These are phyloP conservation scores for Porogramme epimiltina DNA, from an alignment of 1,284 basidiomycete species.

Conservation along the genomic window DNA sequence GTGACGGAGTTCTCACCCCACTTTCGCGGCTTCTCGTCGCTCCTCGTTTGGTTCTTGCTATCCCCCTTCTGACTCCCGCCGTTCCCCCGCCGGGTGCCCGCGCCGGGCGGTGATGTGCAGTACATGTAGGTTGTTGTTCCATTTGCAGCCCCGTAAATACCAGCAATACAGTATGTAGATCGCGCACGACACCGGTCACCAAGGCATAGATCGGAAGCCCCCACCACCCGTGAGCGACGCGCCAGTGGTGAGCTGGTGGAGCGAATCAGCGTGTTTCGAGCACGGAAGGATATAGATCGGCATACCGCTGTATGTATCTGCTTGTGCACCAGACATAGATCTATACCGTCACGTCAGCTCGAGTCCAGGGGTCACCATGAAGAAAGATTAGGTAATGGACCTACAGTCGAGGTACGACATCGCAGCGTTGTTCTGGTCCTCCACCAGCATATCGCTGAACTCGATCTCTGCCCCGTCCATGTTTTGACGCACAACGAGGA, in stretches of 20 bases:
- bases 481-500: slow-evolving; percentile 89
- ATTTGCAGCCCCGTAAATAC: not conserved
- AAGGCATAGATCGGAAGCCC: slow-evolving; percentile 22
- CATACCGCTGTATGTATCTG: slow-evolving; percentile 66
- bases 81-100: no score
- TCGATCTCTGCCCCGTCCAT: slow-evolving; percentile 94
- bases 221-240: slow-evolving; percentile 25
- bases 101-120: no score
- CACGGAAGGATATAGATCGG: slow-evolving; percentile 7
- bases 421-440: slow-evolving; percentile 96
- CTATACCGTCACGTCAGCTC: no score
- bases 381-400: slow-evolving; percentile 1
- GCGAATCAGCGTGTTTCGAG: not conserved
- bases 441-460: slow-evolving; percentile 95
- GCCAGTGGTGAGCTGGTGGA: slow-evolving; percentile 25
- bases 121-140: no score
- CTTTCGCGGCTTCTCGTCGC: no score
- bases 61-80: no score
- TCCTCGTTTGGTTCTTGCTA: no score
- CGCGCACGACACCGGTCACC: slow-evolving; percentile 8
- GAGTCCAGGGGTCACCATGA: no score
- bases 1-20: no score
- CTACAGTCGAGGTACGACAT: slow-evolving; percentile 88
- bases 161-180: slow-evolving; percentile 8
- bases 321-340: slow-evolving; percentile 56